Conservation (phyloP, 2,329 filamentous ascomycete genomes). For the Fusarium circinatum region DNA sequence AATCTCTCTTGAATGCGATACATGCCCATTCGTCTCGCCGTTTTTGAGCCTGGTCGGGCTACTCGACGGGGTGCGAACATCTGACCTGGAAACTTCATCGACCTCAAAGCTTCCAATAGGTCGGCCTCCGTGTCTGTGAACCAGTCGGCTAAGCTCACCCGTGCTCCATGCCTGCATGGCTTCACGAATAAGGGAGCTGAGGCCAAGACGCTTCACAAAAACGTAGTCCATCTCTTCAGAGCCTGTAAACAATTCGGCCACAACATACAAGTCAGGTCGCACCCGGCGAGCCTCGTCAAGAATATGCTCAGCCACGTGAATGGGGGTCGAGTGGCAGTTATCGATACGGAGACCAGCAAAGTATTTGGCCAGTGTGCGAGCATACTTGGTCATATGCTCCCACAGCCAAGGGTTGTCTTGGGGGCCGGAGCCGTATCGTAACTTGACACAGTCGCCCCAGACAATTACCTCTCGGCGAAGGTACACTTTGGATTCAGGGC, state of each 20-base stretch:
- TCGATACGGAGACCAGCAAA: constrained; percentile 97
- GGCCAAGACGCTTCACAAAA: constrained; percentile 91
- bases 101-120: constrained; percentile 98
- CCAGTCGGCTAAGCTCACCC: constrained; percentile 87
- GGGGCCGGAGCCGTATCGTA: constrained; percentile 84
- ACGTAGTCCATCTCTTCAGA: constrained; percentile 96
- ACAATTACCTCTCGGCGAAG: constrained; percentile 96
- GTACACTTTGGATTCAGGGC: constrained; percentile 89
- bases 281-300: constrained; percentile 92
- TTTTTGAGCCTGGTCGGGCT: constrained; percentile 46
- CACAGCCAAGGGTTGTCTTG: constrained; percentile 93
- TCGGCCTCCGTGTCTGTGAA: constrained; percentile 91
- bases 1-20: constrained; percentile 65
- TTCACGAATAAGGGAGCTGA: constrained; percentile 92
- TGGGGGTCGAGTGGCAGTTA: constrained; percentile 95
- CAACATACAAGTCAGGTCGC: constrained; percentile 88
- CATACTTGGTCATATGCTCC: constrained; percentile 96
- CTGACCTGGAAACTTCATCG: constrained; percentile 80
- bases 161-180: constrained; percentile 99
- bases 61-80: constrained; percentile 50
- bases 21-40: constrained; percentile 43
- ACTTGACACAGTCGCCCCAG: constrained; percentile 98
- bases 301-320: constrained; percentile 94
- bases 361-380: constrained; percentile 90
- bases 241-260: constrained; percentile 94